Conservation (phyloP, 352 stramenopile species). For the Globisporangium irregulare region DNA sequence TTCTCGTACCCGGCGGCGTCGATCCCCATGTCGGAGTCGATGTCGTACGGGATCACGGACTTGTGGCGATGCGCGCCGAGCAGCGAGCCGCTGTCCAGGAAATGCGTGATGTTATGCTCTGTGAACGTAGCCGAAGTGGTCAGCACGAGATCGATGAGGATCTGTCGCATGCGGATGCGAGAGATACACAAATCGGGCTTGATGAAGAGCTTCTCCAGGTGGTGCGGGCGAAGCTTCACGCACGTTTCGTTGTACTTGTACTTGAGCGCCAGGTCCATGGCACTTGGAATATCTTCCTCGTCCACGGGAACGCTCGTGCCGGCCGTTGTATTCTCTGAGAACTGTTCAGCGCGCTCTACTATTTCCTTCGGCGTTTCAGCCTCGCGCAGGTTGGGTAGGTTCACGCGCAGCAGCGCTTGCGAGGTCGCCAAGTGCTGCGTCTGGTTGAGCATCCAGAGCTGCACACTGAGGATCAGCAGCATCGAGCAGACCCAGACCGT, state of each 20-base stretch:
- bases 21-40: conserved; percentile 31
- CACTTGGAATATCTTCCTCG: background rate
- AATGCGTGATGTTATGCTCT: conserved; percentile 25
- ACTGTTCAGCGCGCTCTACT: background rate
- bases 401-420: conserved; percentile 8
- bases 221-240: conserved; percentile 13
- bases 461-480: conserved; percentile 5
- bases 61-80: conserved; percentile 26
- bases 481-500: conserved; percentile 2
- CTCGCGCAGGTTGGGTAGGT: conserved; percentile 1
- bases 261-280: conserved; percentile 6
- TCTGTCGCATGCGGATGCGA: conserved; percentile 19
- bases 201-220: conserved; percentile 19
- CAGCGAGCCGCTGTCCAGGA: conserved; percentile 30
- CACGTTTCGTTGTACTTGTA: conserved; percentile 20
- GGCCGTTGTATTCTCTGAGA: background rate
- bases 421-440: background rate
- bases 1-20: conserved; percentile 15
- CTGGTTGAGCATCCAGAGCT: conserved; percentile 8
- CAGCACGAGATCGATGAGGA: conserved; percentile 26
- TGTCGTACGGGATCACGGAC: conserved; percentile 26
- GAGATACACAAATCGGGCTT: conserved; percentile 21
- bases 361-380: background rate
- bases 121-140: conserved; percentile 18
- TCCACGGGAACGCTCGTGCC: background rate